Percentiles rank a stretch among this genome's conserved stretches.
Conservation (phyloP, 2,329 filamentous ascomycete genomes). For the Chaetomiaceae sp. region DNA sequence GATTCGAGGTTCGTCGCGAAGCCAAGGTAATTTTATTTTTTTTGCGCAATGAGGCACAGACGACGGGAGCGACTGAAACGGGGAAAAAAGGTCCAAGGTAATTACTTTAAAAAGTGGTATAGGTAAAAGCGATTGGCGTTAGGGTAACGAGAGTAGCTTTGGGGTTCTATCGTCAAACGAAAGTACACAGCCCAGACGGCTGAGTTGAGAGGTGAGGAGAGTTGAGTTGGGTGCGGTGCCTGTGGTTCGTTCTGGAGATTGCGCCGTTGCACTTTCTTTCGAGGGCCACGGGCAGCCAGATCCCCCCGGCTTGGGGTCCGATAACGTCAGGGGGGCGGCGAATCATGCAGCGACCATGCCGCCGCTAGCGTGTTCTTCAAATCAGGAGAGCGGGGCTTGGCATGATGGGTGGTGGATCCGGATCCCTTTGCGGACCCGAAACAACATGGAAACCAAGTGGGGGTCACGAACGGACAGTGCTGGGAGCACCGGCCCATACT, state of each 20-base stretch:
- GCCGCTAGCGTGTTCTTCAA: conserved; percentile 17
- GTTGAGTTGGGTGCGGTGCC: not conserved
- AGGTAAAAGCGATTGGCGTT: conserved; percentile 4
- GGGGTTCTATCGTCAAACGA: conserved; percentile 22
- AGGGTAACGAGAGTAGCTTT: conserved; percentile 20
- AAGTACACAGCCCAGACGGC: conserved; percentile 22
- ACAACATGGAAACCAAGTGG: no score
- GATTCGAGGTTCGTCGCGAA: not conserved
- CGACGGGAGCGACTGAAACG: no score
- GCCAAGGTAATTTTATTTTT: no score
- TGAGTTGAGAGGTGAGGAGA: conserved; percentile 19
- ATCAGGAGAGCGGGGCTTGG: not conserved
- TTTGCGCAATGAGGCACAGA: no score
- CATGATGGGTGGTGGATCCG: conserved; percentile 10
- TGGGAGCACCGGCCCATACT: not conserved
- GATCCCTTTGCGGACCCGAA: not conserved
- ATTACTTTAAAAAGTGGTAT: conserved; percentile 17
- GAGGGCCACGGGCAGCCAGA: not conserved
- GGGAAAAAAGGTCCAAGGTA: no score
- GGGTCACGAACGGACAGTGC: conserved; percentile 3
- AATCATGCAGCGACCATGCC: conserved; percentile 15
- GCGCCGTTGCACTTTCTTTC: conserved; percentile 6
- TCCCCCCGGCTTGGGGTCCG: no score
- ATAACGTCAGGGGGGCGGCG: conserved; percentile 21
- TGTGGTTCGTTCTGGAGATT: conserved; percentile 11